A percentile compares a stretch with the other conserved stretches of the same genome.
These are phyloP conservation scores for Phylloporus scabripes DNA, from an alignment of 768 basidiomycete species.

Conservation along the genomic window DNA sequence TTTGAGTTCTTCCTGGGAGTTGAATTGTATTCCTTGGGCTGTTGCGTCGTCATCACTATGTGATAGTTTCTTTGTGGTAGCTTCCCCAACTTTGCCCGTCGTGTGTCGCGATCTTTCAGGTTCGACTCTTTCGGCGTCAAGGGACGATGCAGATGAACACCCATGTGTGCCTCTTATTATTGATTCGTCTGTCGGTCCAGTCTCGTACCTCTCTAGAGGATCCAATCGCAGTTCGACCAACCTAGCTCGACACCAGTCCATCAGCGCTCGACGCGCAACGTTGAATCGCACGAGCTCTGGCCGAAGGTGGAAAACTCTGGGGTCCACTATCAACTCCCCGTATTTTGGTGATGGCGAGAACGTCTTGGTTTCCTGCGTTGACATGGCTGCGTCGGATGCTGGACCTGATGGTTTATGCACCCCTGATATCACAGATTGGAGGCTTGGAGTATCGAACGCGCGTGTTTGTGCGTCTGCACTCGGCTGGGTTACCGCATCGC, in stretches of 20 bases:
- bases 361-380: not conserved
- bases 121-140: not conserved
- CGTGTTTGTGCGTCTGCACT: not conserved
- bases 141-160: not conserved
- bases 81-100: not conserved
- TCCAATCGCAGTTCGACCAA: not conserved
- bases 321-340: constrained; percentile 4
- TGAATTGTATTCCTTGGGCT: not conserved
- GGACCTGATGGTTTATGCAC: not conserved
- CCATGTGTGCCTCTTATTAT: not conserved
- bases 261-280: constrained; percentile 1
- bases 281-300: constrained; percentile 6
- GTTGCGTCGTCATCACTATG: not conserved
- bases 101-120: not conserved
- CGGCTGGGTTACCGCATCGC: not conserved
- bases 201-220: not conserved
- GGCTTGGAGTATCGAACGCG: not conserved
- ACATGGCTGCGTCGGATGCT: not conserved
- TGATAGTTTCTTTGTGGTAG: not conserved
- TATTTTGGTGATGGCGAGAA: not conserved
- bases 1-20: constrained; percentile 8
- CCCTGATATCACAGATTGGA: not conserved
- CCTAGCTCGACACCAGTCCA: constrained; percentile 10
- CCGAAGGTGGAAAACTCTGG: constrained; percentile 6
- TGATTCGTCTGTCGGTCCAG: not conserved